Percentiles rank a stretch among this genome's conserved stretches.
Evolutionary conservation across 2,329 filamentous ascomycete species (phyloP).

Genomic region (Helicocarpus griseus): DNA sequence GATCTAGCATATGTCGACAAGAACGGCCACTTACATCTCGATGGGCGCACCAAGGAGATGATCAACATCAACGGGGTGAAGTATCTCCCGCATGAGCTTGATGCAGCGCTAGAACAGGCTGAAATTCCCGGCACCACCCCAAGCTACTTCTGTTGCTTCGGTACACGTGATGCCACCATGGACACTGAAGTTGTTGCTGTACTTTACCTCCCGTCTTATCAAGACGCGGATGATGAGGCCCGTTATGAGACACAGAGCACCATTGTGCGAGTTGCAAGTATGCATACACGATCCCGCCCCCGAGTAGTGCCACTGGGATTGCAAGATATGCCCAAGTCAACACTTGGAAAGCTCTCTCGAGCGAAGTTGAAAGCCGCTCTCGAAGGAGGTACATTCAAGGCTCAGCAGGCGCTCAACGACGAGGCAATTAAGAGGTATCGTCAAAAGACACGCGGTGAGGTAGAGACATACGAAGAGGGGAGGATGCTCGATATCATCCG

Average conservation of each 20-base stretch:
- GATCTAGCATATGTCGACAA: constrained; percentile 21
- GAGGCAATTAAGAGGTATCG: constrained; percentile 9
- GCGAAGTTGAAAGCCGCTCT: constrained; percentile 24
- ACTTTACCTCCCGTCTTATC: constrained; percentile 24
- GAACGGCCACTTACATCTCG: constrained; percentile 26
- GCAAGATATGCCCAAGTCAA: constrained; percentile 23
- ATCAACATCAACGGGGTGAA: constrained; percentile 37
- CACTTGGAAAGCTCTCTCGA: constrained; percentile 34
- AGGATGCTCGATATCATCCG: constrained; percentile 31
- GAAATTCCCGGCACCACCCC: constrained; percentile 16
- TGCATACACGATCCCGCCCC: constrained; percentile 16
- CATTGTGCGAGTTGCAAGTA: constrained; percentile 15
- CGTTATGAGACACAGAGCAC: constrained; percentile 16
- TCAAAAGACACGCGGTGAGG: not conserved
- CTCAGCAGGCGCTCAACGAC: constrained; percentile 10
- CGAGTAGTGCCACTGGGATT: constrained; percentile 19
- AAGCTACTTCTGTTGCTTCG: constrained; percentile 30
- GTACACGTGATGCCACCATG: constrained; percentile 13
- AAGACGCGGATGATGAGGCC: constrained; percentile 13
- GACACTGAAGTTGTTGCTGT: constrained; percentile 29
- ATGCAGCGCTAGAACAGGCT: constrained; percentile 26
- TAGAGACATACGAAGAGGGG: not conserved
- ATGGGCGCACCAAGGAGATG: constrained; percentile 33
- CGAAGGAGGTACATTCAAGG: constrained; percentile 20
- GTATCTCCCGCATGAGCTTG: constrained; percentile 22